These are phyloP conservation scores for Dictyostelium brefeldianum DNA, from an alignment of 78 protist species.

Conservation along the genomic window DNA sequence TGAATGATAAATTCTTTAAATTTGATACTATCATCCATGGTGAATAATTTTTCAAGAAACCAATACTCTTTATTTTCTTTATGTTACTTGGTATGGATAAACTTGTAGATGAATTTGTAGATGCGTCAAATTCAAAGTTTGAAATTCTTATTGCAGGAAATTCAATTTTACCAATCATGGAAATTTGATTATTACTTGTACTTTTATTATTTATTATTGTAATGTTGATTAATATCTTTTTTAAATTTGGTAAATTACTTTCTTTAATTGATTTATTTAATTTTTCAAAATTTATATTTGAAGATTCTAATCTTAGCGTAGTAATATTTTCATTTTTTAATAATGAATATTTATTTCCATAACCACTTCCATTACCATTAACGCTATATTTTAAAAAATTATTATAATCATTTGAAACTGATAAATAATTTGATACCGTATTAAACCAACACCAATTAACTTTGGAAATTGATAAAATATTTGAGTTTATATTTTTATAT, in stretches of 20 bases:
- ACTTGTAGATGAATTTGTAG: background rate
- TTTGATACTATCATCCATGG: background rate
- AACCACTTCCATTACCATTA: background rate
- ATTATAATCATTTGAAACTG: background rate
- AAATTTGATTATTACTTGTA: background rate
- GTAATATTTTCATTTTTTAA: constrained; percentile 1
- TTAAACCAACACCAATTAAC: background rate
- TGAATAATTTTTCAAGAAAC: background rate
- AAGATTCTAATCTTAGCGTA: background rate
- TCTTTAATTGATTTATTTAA: background rate
- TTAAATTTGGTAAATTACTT: background rate
- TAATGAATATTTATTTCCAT: background rate
- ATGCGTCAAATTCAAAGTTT: background rate
- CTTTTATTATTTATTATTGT: background rate
- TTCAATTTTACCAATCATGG: constrained; percentile 11
- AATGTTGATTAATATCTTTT: background rate
- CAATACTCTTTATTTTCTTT: background rate
- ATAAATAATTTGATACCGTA: background rate
- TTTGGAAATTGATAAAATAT: background rate
- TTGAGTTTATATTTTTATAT: background rate
- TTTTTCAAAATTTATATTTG: background rate
- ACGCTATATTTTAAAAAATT: background rate
- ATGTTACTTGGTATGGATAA: background rate
- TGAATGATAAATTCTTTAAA: background rate
- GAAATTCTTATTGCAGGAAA: background rate